Evolutionary conservation across 139 green algal species (phyloP).

Genomic region (Chlamydomonas sphaeroides): DNA sequence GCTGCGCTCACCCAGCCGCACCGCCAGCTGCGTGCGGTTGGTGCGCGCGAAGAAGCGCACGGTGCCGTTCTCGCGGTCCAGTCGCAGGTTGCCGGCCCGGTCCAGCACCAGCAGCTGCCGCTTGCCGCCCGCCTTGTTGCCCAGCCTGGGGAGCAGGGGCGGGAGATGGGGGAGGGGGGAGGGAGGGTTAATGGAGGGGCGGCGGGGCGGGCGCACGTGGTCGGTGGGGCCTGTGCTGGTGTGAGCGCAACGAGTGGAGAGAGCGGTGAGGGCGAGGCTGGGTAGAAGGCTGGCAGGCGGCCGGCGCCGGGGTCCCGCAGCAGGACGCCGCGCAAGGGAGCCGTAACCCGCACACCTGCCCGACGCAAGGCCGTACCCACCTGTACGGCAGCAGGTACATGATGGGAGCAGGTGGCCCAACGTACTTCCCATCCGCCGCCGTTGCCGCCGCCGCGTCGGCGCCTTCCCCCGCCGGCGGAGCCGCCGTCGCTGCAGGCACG

Average conservation of each 20-base stretch:
- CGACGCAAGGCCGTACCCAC: not conserved
- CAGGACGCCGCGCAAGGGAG: no score
- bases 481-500: not conserved
- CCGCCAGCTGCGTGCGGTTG: conserved; percentile 43
- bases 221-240: no score
- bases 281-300: no score
- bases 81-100: conserved; percentile 34
- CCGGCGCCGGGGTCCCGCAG: no score
- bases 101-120: conserved; percentile 31
- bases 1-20: conserved; percentile 1
- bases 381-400: conserved; percentile 39
- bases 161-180: not conserved
- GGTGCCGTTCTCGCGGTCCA: conserved; percentile 52
- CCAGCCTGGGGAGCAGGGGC: conserved; percentile 19
- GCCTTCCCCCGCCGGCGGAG: not conserved
- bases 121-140: conserved; percentile 2
- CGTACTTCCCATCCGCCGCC: not conserved
- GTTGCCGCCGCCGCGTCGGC: not conserved
- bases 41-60: conserved; percentile 24
- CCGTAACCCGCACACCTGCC: no score
- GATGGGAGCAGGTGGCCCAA: conserved; percentile 6
- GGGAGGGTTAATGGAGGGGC: not conserved
- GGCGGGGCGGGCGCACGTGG: no score
- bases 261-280: no score
- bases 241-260: no score